phyloP scores from a whole-genome alignment of 768 basidiomycete species.

The Rhodotorula babjevae region DNA sequence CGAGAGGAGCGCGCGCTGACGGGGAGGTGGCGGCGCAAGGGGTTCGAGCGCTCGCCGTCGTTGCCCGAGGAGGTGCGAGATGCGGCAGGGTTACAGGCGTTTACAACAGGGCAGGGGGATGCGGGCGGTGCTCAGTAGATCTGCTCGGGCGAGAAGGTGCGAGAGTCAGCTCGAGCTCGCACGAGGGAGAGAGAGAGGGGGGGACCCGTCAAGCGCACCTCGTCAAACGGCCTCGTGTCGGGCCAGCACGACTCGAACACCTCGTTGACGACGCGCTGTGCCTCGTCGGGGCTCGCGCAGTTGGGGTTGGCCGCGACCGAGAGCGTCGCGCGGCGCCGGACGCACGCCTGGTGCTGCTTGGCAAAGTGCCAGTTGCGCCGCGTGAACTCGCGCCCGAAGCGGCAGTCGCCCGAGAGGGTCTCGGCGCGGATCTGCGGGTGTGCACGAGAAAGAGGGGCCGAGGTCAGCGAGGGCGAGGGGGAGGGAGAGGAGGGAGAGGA shows the following conservation, averaged over 20 bases:
- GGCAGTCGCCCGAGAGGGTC: slow-evolving; percentile 87
- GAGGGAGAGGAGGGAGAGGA: too few relatives aligned
- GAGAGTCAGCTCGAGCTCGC: too few relatives aligned
- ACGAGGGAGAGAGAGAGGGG: not conserved
- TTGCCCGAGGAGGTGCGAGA: too few relatives aligned
- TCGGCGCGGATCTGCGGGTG: slow-evolving; percentile 80
- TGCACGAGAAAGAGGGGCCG: not conserved
- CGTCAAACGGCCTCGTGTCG: slow-evolving; percentile 94
- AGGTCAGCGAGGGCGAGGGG: too few relatives aligned
- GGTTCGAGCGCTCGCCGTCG: too few relatives aligned
- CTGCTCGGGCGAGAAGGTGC: not conserved
- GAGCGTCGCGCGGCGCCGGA: slow-evolving; percentile 74
- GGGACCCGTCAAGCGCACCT: slow-evolving; percentile 54
- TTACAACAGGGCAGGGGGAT: not conserved
- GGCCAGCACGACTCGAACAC: slow-evolving; percentile 95
- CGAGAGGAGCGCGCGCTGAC: too few relatives aligned
- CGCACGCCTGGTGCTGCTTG: slow-evolving; percentile 95
- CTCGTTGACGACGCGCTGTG: slow-evolving; percentile 86
- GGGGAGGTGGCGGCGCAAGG: too few relatives aligned
- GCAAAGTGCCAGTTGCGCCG: slow-evolving; percentile 74
- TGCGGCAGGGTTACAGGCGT: not conserved
- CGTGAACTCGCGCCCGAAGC: slow-evolving; percentile 71
- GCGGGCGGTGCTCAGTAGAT: slow-evolving; percentile 32
- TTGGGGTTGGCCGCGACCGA: slow-evolving; percentile 76
- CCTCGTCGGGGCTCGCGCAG: slow-evolving; percentile 69